Conservation (phyloP, 495 filamentous ascomycete genomes). For the Paragyromitra xinjiangensis region DNA sequence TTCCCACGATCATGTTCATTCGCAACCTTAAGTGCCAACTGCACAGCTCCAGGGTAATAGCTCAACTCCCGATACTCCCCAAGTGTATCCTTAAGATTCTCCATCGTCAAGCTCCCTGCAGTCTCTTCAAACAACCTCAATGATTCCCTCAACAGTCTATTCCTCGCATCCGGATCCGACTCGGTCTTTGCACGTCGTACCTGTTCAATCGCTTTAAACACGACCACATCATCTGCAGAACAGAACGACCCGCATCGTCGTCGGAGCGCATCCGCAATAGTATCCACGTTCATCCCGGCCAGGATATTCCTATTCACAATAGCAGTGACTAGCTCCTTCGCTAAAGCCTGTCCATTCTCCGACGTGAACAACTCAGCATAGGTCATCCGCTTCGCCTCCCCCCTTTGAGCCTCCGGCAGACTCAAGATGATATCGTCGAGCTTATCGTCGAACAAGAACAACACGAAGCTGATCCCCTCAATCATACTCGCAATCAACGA, state of each 20-base stretch:
- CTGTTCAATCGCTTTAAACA: conserved; percentile 97
- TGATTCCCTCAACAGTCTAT: conserved; percentile 81
- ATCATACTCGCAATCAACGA: conserved; percentile 83
- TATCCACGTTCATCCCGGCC: conserved; percentile 94
- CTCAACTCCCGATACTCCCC: conserved; percentile 78
- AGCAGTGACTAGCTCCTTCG: conserved; percentile 94
- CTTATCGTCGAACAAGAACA: conserved; percentile 90
- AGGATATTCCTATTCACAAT: conserved; percentile 98
- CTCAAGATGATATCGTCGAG: conserved; percentile 86
- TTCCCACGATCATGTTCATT: conserved; percentile 84
- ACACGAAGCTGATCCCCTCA: conserved; percentile 93
- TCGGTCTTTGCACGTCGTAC: conserved; percentile 82
- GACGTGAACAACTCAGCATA: conserved; percentile 87
- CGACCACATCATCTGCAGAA: conserved; percentile 92
- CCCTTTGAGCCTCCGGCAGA: conserved; percentile 72
- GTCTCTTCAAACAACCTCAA: conserved; percentile 87
- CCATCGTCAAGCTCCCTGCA: conserved; percentile 77
- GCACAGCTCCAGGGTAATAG: conserved; percentile 96
- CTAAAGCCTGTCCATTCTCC: conserved; percentile 81
- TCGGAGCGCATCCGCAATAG: conserved; percentile 89
- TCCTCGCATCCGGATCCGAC: conserved; percentile 74
- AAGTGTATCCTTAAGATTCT: conserved; percentile 79
- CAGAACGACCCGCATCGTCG: conserved; percentile 95
- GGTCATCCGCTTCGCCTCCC: conserved; percentile 76
- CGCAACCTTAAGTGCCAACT: conserved; percentile 82